phyloP scores from a whole-genome alignment of 805 yeast genomes.

The Candida montana region DNA sequence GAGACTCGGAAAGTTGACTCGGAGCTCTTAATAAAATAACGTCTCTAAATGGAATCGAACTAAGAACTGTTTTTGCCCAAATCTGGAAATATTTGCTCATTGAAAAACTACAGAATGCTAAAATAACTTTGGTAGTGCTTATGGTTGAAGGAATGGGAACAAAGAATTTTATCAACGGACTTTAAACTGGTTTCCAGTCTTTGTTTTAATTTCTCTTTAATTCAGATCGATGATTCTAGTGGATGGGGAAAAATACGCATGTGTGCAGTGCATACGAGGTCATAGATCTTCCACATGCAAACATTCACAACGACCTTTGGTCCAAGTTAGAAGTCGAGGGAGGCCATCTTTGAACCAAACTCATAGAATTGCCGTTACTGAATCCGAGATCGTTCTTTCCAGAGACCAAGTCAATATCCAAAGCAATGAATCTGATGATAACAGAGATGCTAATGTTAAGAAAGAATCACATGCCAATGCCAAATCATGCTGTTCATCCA shows the following conservation, averaged over 20 bases:
- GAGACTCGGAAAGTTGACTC: neutral
- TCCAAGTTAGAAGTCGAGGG: constrained; percentile 74
- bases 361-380: constrained; percentile 26
- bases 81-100: constrained; percentile 12
- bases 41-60: neutral
- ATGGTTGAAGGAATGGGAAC: too few relatives aligned
- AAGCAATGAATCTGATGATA: neutral
- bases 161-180: too few relatives aligned
- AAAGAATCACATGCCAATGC: neutral
- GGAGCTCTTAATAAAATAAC: neutral
- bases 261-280: constrained; percentile 77
- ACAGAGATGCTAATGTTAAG: neutral
- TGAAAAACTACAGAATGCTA: too few relatives aligned
- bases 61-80: neutral
- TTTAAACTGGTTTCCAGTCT: too few relatives aligned
- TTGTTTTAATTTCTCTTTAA: too few relatives aligned
- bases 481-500: constrained; percentile 2
- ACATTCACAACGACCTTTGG: constrained; percentile 65
- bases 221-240: constrained; percentile 51
- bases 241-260: constrained; percentile 68
- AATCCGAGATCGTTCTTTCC: constrained; percentile 15
- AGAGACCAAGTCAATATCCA: constrained; percentile 15
- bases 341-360: constrained; percentile 52
- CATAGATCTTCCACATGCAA: constrained; percentile 76
- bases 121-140: too few relatives aligned